Evolutionary conservation across 495 filamentous ascomycete genomes (phyloP).

Genomic region (Penicillium parvum): DNA sequence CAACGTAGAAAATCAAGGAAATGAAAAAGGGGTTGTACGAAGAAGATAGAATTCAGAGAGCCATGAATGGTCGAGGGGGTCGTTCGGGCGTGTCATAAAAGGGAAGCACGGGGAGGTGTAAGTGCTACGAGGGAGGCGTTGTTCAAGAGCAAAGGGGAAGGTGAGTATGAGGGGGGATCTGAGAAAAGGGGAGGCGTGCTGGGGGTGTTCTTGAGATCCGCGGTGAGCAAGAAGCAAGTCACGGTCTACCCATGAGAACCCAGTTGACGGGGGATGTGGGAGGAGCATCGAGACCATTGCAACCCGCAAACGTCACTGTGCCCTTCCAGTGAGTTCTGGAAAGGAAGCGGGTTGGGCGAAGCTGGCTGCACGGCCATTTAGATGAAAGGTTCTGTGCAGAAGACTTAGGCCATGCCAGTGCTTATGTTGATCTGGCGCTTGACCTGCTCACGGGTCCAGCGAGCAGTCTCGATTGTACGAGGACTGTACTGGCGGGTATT

Average conservation of each 20-base stretch:
- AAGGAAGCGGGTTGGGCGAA: not conserved
- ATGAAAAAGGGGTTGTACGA: slow-evolving; percentile 20
- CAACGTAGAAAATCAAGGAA: slow-evolving; percentile 19
- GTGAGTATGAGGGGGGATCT: slow-evolving; percentile 6
- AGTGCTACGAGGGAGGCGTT: slow-evolving; percentile 6
- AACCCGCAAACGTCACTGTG: no score
- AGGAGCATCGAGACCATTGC: no score
- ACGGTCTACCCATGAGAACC: slow-evolving; percentile 1
- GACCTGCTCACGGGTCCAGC: slow-evolving; percentile 96
- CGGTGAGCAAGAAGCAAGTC: slow-evolving; percentile 1
- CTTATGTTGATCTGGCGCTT: slow-evolving; percentile 72
- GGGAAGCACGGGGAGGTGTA: slow-evolving; percentile 5
- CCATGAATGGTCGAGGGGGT: slow-evolving; percentile 28
- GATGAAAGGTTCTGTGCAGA: slow-evolving; percentile 4
- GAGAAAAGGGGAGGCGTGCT: slow-evolving; percentile 13
- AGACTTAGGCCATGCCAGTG: slow-evolving; percentile 37
- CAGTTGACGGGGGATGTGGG: slow-evolving; percentile 1
- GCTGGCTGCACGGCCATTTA: slow-evolving; percentile 4
- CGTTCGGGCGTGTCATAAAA: slow-evolving; percentile 24
- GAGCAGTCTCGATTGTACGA: slow-evolving; percentile 88
- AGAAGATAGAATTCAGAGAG: slow-evolving; percentile 20
- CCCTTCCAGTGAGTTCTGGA: no score
- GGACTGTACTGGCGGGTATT: slow-evolving; percentile 74
- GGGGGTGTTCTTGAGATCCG: slow-evolving; percentile 5
- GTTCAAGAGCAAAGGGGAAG: slow-evolving; percentile 7